A percentile compares a stretch with the other conserved stretches of the same genome.
These are phyloP conservation scores for Oryza glumipatula DNA, from an alignment of 176 grass and related monocot species.

Conservation along the genomic window DNA sequence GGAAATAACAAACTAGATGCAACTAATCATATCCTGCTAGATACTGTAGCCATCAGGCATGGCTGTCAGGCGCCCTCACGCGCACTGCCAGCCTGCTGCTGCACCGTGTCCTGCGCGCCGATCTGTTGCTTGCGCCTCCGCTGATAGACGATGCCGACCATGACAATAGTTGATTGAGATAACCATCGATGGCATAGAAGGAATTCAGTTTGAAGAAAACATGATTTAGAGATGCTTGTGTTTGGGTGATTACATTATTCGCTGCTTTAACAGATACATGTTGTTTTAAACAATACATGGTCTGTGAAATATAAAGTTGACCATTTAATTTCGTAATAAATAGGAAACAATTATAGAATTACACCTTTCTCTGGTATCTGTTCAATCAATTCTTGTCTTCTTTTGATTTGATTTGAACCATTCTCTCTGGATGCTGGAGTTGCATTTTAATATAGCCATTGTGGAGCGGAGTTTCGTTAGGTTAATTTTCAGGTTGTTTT, in stretches of 20 bases:
- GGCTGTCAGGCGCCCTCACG: no score
- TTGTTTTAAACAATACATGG: neutral
- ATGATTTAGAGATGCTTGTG: neutral
- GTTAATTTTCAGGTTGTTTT: neutral
- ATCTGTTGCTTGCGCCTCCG: no score
- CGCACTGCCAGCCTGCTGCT: no score
- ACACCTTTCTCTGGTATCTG: neutral
- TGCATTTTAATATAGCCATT: constrained; percentile 5
- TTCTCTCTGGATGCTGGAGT: neutral
- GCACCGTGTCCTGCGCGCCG: no score
- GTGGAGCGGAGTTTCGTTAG: neutral
- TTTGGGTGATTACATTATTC: neutral
- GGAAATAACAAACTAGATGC: no score
- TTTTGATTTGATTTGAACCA: neutral
- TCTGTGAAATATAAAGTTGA: neutral
- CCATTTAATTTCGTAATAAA: constrained; percentile 2
- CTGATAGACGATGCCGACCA: no score
- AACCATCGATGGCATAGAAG: neutral
- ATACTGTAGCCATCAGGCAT: no score
- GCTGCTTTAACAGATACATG: neutral
- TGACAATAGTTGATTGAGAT: neutral
- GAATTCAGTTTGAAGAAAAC: constrained; percentile 5
- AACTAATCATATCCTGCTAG: no score
- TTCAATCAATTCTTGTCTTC: neutral
- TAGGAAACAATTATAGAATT: neutral